Base-by-base conservation (phyloP, 495 filamentous ascomycete species). In the Lasiosphaeria ovina region DNA sequence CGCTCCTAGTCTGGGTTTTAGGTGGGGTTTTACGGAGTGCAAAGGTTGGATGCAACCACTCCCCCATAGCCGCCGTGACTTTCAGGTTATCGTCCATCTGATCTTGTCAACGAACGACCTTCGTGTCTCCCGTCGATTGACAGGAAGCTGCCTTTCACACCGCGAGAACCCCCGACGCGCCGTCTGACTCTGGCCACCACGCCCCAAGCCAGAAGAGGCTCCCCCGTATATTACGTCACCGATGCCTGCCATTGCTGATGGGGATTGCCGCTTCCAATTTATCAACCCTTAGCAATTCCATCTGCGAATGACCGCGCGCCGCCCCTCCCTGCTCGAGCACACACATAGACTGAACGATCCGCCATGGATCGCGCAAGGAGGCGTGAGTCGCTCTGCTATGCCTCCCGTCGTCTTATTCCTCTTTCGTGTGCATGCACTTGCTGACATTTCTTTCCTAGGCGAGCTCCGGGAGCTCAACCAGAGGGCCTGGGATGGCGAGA, bases 381-480 rank as follows among this genome's bases (percentile, higher is more conserved):
- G 81, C 88, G 92, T 93, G 77, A 69, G 83, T 69, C 24, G 42
- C 24, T 8, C n/a, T 38, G 9, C 58, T 14, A 8, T 35, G 7
- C 56, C 17, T 17, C n/a, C 12, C 24, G 33, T 11, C 11, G 3
- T 10, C 8, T 34, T 40, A 11, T 24, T 42, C 12, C 17, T 31
- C 35, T 31, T 49, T 5, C 14, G 44, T 47, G 12, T 11, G 12
- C 16, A n/a, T 31, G 35, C 31, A 45, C 24, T 24, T n/a, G 24
- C 58, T 54, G 49, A 35, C 51, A n/a, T 17, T 57, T 60, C 56
- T 32, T 35, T 35, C 14, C 45, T 61, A 97, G 93, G 92, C 74
- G 92, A 97, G 76, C 81, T 98, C 72, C 89, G 91, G 74, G 83
- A 89, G 69, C 79, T 96, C 65, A 98, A 98, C 73, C 80, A 85